Evolutionary conservation across 768 basidiomycete species (phyloP).

Genomic region (Goffeauzyma gilvescens): DNA sequence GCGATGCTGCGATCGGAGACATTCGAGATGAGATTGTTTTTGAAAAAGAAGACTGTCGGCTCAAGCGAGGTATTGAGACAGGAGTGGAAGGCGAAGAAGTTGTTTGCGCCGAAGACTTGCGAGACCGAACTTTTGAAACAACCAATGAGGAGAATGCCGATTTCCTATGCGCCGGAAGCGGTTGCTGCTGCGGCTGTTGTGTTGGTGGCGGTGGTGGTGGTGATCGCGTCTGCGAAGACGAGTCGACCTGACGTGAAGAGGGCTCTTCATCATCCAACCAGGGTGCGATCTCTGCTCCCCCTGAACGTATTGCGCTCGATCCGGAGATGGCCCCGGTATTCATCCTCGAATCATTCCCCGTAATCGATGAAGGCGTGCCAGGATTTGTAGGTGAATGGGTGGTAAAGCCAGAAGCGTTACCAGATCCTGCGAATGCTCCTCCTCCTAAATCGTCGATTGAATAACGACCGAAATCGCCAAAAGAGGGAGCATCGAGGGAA

Average conservation of each 20-base stretch:
- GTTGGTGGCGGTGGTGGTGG: background rate
- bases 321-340: background rate
- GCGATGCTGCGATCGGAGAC: too few relatives aligned
- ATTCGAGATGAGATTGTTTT: too few relatives aligned
- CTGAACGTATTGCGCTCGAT: conserved; percentile 12
- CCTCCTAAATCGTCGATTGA: background rate
- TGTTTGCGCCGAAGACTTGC: background rate
- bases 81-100: too few relatives aligned
- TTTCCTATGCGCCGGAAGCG: background rate
- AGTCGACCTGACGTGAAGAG: background rate
- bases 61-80: too few relatives aligned
- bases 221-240: background rate
- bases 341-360: background rate
- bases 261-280: conserved; percentile 25
- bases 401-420: too few relatives aligned
- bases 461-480: background rate
- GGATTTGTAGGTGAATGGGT: too few relatives aligned
- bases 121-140: background rate
- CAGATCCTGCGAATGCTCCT: too few relatives aligned
- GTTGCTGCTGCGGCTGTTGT: background rate
- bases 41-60: too few relatives aligned
- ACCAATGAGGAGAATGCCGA: conserved; percentile 1
- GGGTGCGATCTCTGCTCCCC: conserved; percentile 27
- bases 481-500: background rate
- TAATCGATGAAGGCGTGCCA: too few relatives aligned